Base-by-base conservation (phyloP, 2,329 filamentous ascomycete genomes). In the Diaporthe sp. region DNA sequence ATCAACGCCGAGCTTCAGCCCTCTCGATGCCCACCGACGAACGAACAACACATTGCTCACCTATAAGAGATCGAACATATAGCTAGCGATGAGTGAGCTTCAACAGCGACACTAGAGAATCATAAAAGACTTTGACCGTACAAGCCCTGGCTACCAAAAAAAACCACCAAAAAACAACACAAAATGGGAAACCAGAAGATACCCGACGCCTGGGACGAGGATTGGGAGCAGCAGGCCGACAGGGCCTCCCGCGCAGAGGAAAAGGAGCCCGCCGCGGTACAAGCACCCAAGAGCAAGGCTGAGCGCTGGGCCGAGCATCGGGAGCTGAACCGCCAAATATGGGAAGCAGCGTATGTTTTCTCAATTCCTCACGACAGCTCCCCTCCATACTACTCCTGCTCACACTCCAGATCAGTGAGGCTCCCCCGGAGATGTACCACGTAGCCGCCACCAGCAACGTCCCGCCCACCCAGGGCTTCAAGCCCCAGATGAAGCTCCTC, bases 151-250 rank as follows among this genome's bases (percentile, higher is more conserved):
- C 44, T 7, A 37, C 61, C 42, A 47, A 51, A 63, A 63, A 51
- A 35, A 27, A 22, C 19, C 13, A 50, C 12, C 66, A 32, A 51
- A 35, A 27, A 22, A 8, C 13, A 50, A 8, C 66, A 32, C 78
- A 86, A 84, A 81, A 87, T 87, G 87, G 79, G 81, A 78, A 86
- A 85, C 84, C 87, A 78, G 63, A 83, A 83, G 30, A 83, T 93
- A 74, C 92, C 94, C 50, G 91, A 95, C 82, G 96, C 95, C 27
- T 98, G 96, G 96, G 95, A 96, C 44, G 89, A 97, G 79, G 94
- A 98, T 80, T 98, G 96, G 95, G 94, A 96, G 82, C 85, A 86
- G 8, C 89, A 93, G 81, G 94, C 94, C 73, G 95, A 97, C 82
- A 88, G 81, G 73, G 78, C 83, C 37, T 81, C 83, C 55, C 81